Base-by-base conservation (phyloP, 1,284 basidiomycete genomes). In the Leccinum subrobustum region DNA sequence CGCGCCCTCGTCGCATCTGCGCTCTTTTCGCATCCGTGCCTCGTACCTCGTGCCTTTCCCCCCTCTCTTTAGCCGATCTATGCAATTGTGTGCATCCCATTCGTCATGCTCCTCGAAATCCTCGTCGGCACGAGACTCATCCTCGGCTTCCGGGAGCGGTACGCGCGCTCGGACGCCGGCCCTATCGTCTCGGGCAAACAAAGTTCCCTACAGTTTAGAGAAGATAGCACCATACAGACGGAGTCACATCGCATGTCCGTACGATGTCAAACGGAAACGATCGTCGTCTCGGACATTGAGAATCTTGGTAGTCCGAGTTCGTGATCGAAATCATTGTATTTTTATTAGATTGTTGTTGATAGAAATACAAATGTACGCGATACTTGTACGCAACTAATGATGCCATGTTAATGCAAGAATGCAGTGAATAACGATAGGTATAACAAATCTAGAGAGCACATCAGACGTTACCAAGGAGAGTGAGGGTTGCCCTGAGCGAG, bases 71-170 rank as follows among this genome's bases (percentile, higher is more conserved):
- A 72, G 71, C 62, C 55, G 4, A 35, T 64, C 16, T 70, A 72
- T 18, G 72, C 73, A 9, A 75, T 71, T 16, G 59, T 75, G 54
- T 74, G 69, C 31, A 57, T 71, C n/a, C 73, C 71, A 2, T 64
- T 72, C 29, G 70, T 75, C 50, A 73, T 75, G 73, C 53, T 75
- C 8, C 63, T 72, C 23, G 73, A 75, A 47, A 63, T 71, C 18
- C 29, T 75, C 18, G 60, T 75, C 14, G 73, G 71, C 1, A 73
- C 73, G n/a, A 63, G 71, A 31, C 70, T 75, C 47, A 73, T 72
- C 35, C 69, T 75, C 53, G 62, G 66, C 31, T 72, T 75, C 52
- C 73, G 73, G 2, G 73, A 73, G 59, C 73, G 73, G n/a, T 73
- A 64, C 29, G 39, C 68, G 18, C 63, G 56, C 11, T 6, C 58